A percentile compares a stretch with the other conserved stretches of the same genome.
These are phyloP conservation scores for Musa troglodytarum DNA, from an alignment of 176 grass and related monocot genomes.

Conservation along the genomic window DNA sequence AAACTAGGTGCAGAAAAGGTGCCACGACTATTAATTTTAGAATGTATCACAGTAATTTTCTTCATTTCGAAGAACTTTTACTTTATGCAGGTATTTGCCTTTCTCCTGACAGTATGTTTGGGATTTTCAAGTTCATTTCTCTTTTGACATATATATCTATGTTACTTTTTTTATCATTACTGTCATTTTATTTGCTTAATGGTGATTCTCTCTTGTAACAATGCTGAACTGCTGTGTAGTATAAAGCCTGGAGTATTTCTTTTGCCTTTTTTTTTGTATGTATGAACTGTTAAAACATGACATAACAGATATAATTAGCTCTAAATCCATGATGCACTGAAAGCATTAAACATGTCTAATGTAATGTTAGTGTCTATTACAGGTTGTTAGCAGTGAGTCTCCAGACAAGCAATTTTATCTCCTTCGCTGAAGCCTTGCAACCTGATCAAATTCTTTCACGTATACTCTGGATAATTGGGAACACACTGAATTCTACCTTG, in stretches of 20 bases:
- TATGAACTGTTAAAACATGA: background rate
- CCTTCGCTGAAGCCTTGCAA: slow-evolving; percentile 64
- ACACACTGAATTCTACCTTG: slow-evolving; percentile 54
- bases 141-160: background rate
- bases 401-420: slow-evolving; percentile 33
- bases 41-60: too few species aligned
- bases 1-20: too few species aligned
- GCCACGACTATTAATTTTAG: too few species aligned
- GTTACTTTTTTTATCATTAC: background rate
- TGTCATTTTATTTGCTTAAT: background rate
- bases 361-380: slow-evolving; percentile 12
- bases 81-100: too few species aligned
- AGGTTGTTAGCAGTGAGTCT: slow-evolving; percentile 63
- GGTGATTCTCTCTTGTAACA: background rate
- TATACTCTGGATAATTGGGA: slow-evolving; percentile 75
- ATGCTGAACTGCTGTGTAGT: background rate
- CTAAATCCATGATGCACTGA: background rate
- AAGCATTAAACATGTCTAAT: background rate
- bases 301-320: background rate
- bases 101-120: background rate
- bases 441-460: slow-evolving; percentile 63
- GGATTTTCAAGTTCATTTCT: background rate
- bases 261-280: background rate
- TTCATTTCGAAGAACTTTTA: too few species aligned
- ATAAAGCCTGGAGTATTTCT: background rate